A percentile compares a stretch with the other conserved stretches of the same genome.
Evolutionary conservation across 2,329 filamentous ascomycete genomes (phyloP).

Genomic region (Cladosporium sp.): DNA sequence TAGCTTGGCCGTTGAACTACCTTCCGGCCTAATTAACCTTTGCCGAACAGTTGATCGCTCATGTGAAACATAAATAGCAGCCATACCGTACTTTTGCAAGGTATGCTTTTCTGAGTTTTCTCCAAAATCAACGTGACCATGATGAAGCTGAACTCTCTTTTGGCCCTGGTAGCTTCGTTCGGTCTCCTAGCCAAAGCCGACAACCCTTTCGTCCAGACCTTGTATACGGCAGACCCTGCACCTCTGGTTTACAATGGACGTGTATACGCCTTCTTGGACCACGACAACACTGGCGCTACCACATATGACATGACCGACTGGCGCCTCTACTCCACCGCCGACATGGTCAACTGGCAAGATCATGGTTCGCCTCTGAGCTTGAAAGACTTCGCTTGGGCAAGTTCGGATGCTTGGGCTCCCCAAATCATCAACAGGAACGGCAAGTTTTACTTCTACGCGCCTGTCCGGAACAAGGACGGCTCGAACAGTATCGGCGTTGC

Average conservation of each 20-base stretch:
- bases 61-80: background rate
- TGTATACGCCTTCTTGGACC: background rate
- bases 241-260: background rate
- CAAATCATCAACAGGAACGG: background rate
- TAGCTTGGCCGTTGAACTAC: background rate
- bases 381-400: background rate
- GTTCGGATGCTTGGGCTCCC: background rate
- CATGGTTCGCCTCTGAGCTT: background rate
- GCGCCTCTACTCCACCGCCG: background rate
- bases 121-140: background rate
- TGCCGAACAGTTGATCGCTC: background rate
- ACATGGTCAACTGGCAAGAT: background rate
- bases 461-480: background rate
- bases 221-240: background rate
- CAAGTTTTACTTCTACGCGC: background rate
- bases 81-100: background rate
- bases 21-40: background rate
- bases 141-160: background rate
- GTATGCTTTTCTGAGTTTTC: background rate
- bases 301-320: background rate
- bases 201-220: background rate
- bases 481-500: background rate
- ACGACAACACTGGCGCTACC: background rate
- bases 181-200: background rate
- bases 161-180: background rate